phyloP scores from a whole-genome alignment of 345 rosid genomes.

The Linum lewisii region DNA sequence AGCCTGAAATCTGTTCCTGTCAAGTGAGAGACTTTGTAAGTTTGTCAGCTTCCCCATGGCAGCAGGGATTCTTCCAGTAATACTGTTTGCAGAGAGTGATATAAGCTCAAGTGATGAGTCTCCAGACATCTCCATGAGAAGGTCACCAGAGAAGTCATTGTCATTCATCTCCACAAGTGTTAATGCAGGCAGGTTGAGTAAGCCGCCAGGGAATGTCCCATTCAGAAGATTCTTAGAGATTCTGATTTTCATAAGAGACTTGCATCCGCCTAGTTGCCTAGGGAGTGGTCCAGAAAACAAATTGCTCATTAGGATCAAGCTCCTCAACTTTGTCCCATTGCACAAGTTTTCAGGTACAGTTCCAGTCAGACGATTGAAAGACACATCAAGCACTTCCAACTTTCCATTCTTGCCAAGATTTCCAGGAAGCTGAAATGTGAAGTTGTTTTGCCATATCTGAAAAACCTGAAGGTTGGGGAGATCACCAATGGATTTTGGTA shows the following conservation, averaged over 20 bases:
- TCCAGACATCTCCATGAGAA: not conserved
- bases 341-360: not conserved
- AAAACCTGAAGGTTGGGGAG: not conserved
- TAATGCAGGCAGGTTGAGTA: not conserved
- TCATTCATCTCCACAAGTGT: not conserved
- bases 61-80: not conserved
- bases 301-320: not conserved
- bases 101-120: not conserved
- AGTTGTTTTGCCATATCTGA: not conserved
- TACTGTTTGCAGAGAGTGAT: not conserved
- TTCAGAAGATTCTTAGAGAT: not conserved
- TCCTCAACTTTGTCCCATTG: not conserved
- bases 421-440: not conserved
- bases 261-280: not conserved
- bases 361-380: not conserved
- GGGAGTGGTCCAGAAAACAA: not conserved
- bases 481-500: not conserved
- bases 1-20: not conserved
- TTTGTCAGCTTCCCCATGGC: not conserved
- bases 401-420: not conserved
- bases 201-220: not conserved
- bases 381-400: constrained; percentile 9
- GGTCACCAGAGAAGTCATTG: not conserved
- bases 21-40: not conserved
- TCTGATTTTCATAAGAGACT: not conserved